Evolutionary conservation across 768 basidiomycete genomes (phyloP), one percentile per base, ranked within the genome.

Genomic region (Podaxis pistillaris): DNA sequence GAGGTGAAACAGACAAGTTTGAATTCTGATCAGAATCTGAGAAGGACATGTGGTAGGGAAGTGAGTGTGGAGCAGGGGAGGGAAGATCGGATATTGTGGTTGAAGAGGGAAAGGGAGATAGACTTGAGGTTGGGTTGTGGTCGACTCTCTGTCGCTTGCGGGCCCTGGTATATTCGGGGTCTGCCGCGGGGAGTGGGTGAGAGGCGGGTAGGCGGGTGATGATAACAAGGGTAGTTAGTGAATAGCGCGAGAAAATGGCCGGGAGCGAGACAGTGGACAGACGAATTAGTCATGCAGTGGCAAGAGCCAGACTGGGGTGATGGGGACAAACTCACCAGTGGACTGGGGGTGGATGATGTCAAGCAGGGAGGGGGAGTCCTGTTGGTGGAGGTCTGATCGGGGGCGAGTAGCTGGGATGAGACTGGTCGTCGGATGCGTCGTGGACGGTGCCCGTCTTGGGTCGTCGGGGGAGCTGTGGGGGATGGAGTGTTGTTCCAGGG

Each of bases 61-160:
- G 68, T 72, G 74, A 65, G 72, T 67, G 50, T 44, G 28, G 24
- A 17, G 54, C 5, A 55, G 73, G 60, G 61, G 71, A 68, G 66
- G 66, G 64, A 63, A 72, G 68, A 68, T 66, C 65, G 64, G 73
- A 66, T 73, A 74, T 65, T 69, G 72, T 65, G 70, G 64, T 68
- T 53, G 62, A 59, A 65, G 72, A 71, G 6, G 17, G 44, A 17
- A 46, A 46, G 44, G 17, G 33, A 33, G 33, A n/a, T 46, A 46
- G 44, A 46, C 2, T 17, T 46, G 44, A 19, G 19, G 5, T n/a
- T 17, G 44, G n/a, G 44, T 19, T n/a, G 67, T 69, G 79, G 69
- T 81, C 79, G 70, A 83, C 78, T 75, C 89, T 83, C 79, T 87
- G 87, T 80, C 89, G 82, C 81, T 90, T 90, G 76, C 82, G 82